Conservation (phyloP, 2,329 filamentous ascomycete genomes). For the Colletotrichum chrysophilum region DNA sequence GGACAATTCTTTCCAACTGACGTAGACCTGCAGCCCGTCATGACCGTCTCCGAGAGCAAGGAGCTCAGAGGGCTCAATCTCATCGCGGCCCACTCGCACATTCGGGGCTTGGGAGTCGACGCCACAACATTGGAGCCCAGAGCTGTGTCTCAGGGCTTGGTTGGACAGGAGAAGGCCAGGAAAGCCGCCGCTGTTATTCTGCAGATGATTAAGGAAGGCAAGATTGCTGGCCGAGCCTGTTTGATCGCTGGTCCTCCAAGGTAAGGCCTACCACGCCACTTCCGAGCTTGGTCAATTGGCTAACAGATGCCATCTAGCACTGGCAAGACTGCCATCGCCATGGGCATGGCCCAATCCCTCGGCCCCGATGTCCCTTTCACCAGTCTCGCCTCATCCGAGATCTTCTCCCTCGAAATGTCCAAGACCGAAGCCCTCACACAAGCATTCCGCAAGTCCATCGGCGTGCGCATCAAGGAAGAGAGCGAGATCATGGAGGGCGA, state of each 20-base stretch:
- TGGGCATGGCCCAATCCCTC: slow-evolving; percentile 97
- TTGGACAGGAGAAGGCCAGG: slow-evolving; percentile 94
- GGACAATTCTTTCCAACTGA: not conserved
- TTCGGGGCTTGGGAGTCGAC: slow-evolving; percentile 94
- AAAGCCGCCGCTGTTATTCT: slow-evolving; percentile 96
- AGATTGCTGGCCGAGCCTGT: slow-evolving; percentile 94
- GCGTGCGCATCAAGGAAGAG: slow-evolving; percentile 97
- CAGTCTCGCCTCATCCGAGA: slow-evolving; percentile 92
- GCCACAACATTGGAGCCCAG: slow-evolving; percentile 88
- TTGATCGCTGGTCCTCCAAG: slow-evolving; percentile 93
- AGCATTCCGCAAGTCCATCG: slow-evolving; percentile 98
- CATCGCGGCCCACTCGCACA: slow-evolving; percentile 97
- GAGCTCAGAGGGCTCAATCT: slow-evolving; percentile 96
- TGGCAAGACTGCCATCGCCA: slow-evolving; percentile 97
- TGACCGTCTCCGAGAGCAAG: slow-evolving; percentile 92
- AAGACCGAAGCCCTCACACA: slow-evolving; percentile 98
- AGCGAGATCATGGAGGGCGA: slow-evolving; percentile 99
- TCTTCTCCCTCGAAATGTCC: slow-evolving; percentile 99
- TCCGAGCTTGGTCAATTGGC: not conserved
- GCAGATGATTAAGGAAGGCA: slow-evolving; percentile 98
- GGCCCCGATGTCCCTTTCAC: slow-evolving; percentile 96
- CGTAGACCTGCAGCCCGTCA: slow-evolving; percentile 50
- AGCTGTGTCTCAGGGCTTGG: slow-evolving; percentile 84
- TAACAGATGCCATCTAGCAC: slow-evolving; percentile 63
- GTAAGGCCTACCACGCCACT: slow-evolving; percentile 40